Evolutionary conservation across 2,329 filamentous ascomycete genomes (phyloP), one percentile per base, ranked within the genome.

Genomic region (Fusarium secorum): DNA sequence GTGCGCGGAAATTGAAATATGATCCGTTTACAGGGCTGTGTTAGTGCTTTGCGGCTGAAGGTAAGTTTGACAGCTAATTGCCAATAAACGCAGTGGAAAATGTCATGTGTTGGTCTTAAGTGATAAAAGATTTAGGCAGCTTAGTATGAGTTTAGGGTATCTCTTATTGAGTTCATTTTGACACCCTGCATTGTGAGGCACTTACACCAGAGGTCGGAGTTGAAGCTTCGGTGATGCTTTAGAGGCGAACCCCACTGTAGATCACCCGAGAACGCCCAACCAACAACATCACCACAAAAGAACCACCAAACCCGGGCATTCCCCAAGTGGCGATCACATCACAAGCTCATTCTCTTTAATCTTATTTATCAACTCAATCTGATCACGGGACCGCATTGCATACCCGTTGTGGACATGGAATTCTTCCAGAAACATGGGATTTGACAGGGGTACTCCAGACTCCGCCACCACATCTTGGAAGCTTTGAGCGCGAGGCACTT

Each of bases 401-500:
- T 67, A 35, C 63, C 44, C 22, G 18, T 53, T 55, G n/a, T 8
- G 53, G 66, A 52, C 42, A 53, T 22, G 46, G 64, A 71, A 72
- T 10, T 11, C 44, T 71, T 71, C 69, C 54, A 18, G 68, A 71
- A 71, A 71, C 11, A 36, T 22, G n/a, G 18, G 22, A 48, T 26
- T n/a, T n/a, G 54, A 36, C 45, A 42, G 36, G 64, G 58, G n/a
- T 35, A 20, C 33, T 42, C 24, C 30, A 41, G 20, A 52, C 68
- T 58, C 67, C 53, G 68, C 68, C 67, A 71, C 68, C 57, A 54
- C 48, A 3, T 26, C 10, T 1, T 11, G n/a, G 28, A 32, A 55
- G 38, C 48, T 61, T 24, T 32, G 36, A 52, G 38, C 51, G 28
- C 46, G 48, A 72, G 68, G 68, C 68, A 60, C 64, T 24, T 42